Base-by-base conservation (phyloP, 768 basidiomycete genomes). In the Termitomyces sp. region DNA sequence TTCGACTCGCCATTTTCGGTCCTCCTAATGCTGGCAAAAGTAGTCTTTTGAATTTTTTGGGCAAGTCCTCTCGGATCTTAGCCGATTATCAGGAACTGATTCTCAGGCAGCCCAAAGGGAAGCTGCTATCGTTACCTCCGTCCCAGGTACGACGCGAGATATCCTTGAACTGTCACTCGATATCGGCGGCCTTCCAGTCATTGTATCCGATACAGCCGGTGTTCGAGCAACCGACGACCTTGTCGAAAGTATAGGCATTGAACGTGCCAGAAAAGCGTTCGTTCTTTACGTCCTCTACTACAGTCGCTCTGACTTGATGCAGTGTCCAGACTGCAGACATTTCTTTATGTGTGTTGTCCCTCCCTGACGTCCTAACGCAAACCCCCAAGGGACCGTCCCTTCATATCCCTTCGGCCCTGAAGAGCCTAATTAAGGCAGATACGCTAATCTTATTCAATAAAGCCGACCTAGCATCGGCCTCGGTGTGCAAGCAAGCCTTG, bases 21-120 rank as follows among this genome's bases (percentile, higher is more conserved):
- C 92, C 93, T 24, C 91, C 94, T 0, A 97, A 97, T 64, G 92
- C 89, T 1, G 94, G 94, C n/a, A 97, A 96, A 73, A 94, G 91
- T 66, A 91, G 87, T 65, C 69, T 94, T 20, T 77, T 93, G 48
- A 96, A 96, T 65, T 92, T 86, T 68, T 75, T 96, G 13, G 90
- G 93, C 87, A 63, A 15, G 77, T 63, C 1, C 72, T 22, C 49
- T 22, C 20, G 31, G 51, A 42, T 37, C 42, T 39, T 55, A 36
- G 10, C 9, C 36, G 26, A 9, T 24, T 29, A 54, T 51, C 49
- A 22, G 39, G 33, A 34, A 9, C 47, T 48, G 45, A 34, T 16
- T 36, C 45, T 20, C 22, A 29, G 36, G 18, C 54, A 94, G 93
- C 90, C 4, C 88, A 89, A 61, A 79, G 93, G 15, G 90, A 92